Base-by-base conservation (phyloP, 1,139 yeast genomes). In the Yamadazyma sp. region DNA sequence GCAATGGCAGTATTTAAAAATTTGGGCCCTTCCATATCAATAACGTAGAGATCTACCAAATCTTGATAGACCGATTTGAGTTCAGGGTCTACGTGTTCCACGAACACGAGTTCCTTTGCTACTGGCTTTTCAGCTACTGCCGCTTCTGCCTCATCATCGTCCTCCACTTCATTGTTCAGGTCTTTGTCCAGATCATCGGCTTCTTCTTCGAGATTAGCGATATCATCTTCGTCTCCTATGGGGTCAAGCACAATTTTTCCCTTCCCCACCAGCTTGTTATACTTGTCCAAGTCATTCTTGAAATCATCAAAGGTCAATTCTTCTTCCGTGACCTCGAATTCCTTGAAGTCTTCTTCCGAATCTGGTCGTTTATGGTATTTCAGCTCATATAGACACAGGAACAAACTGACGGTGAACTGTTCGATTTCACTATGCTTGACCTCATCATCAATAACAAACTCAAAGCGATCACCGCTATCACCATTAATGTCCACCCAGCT, bases 401-500 rank as follows among this genome's bases (percentile, higher is more conserved):
- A 75, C 11, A 88, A 71, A 0, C 81, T 70, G 28, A 66, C 58
- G 64, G 86, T 77, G 57, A 92, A 92, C 34, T 72, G 69, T 23
- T 83, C 83, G 37, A 87, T 73, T 18, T 81, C 82, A 28, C 65
- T 67, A 3, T 65, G 53, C 23, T 82, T 71, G 7, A 83, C 77
- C n/a, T 74, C 73, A 34, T 75, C 76, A 45, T 82, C 88, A 40
- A 89, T 77, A 16, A 85, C 73, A 62, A 88, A 91, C 60, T 88
- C 95, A 61, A 85, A 89, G 45, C 73, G 66, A 56, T 91, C 98
- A 12, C 91, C 97, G n/a, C 73, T 69, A 51, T 88, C 96, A 23
- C 96, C 96, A 37, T 83, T 83, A 38, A 82, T 58, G 51, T 92
- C 96, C 18, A 68, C 69, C 98, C 98, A 92, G 0, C 82, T 72